Percentiles rank a stretch among this genome's conserved stretches.
phyloP scores from a whole-genome alignment of 495 filamentous ascomycete genomes.

The Immersiella caudata region DNA sequence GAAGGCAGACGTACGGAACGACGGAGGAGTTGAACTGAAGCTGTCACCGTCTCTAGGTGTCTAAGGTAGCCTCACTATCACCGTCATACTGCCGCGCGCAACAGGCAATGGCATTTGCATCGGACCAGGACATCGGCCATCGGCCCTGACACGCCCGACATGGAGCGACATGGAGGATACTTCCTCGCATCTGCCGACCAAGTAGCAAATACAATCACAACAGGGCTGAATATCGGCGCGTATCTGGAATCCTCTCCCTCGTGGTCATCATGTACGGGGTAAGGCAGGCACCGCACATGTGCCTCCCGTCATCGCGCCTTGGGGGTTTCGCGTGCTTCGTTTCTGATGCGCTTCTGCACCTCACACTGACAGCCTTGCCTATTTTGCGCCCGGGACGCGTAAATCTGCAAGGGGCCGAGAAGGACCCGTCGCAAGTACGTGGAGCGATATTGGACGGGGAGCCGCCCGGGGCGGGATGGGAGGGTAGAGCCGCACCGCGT shows the following conservation, averaged over 20 bases:
- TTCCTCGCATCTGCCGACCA: not conserved
- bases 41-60: not conserved
- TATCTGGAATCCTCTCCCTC: not conserved
- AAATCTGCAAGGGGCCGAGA: not conserved
- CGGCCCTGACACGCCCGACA: not conserved
- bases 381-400: not conserved
- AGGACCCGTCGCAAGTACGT: not conserved
- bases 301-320: not conserved
- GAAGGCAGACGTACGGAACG: too few species aligned
- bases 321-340: not conserved
- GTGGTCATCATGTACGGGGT: not conserved
- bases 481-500: not conserved
- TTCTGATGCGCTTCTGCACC: not conserved
- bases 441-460: not conserved
- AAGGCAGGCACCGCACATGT: not conserved
- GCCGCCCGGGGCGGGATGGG: not conserved
- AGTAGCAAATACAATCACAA: not conserved
- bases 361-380: not conserved
- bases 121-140: not conserved
- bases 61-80: not conserved
- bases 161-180: not conserved
- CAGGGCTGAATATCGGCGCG: not conserved
- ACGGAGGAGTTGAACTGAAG: not conserved
- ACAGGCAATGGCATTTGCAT: not conserved
- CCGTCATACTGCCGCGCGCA: constrained; percentile 2